Evolutionary conservation across 2,329 filamentous ascomycete species (phyloP), one percentile per base, ranked within the genome.

Genomic region (Penicillium sp.): DNA sequence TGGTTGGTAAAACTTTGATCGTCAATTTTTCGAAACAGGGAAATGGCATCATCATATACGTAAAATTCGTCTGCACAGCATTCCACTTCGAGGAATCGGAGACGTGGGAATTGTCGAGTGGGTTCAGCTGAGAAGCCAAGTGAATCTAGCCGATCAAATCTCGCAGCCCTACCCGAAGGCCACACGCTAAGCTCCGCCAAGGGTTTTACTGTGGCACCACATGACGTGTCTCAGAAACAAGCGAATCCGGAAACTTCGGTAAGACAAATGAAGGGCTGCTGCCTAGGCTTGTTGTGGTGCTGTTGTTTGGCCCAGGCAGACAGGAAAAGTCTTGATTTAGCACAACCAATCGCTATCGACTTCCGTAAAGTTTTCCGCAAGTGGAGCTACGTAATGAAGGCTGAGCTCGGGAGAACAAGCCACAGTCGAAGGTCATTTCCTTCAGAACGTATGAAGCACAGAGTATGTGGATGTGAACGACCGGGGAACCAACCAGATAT

Each of bases 131-230:
- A 22, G 33, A 14, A 21, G 31, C 35, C 33, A 42, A 42, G 35
- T 21, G 29, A 49, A 37, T 49, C 31, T 35, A 24, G 47, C 39
- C 31, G 47, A 22, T 37, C 14, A 11, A 39, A 35, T 42, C 24
- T 35, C 29, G 37, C 48, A 50, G 48, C 48, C 48, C 35, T 50
- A 50, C 48, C 48, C 48, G 48, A 50, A 37, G 33, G 16, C 19
- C n/a, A 21, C 48, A 27, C 48, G 48, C 48, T 50, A 50, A 50
- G 33, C 48, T 39, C 48, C n/a, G 46, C 46, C 35, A 50, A 42
- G 48, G 48, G 24, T 42, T 49, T 50, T 27, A 26, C 14, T 26
- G 33, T 39, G 48, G 33, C 48, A 35, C 48, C 35, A 21, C 48
- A 49, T 50, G 48, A 50, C 48, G 48, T 50, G 48, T 39, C 22